phyloP scores from a whole-genome alignment of 2,329 filamentous ascomycete genomes.

The Sarocladiaceae sp. region DNA sequence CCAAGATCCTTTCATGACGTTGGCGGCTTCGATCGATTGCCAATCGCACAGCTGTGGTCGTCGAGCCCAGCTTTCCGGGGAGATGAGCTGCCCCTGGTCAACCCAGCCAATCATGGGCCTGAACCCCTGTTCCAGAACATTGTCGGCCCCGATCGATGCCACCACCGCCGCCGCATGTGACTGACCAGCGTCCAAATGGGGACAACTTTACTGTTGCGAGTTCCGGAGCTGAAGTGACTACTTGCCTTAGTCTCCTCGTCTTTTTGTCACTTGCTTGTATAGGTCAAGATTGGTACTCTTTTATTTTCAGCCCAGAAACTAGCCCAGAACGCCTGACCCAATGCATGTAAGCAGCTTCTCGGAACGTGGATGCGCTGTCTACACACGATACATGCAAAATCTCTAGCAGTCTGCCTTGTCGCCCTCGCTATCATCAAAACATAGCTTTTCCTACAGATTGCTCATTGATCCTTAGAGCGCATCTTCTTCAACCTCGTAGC shows the following conservation, averaged over 20 bases:
- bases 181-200: neutral
- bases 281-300: neutral
- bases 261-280: neutral
- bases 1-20: no score
- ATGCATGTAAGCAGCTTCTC: constrained; percentile 8
- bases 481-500: constrained; percentile 81
- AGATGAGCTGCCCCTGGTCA: constrained; percentile 3
- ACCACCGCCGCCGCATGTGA: neutral
- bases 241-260: neutral
- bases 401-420: constrained; percentile 18
- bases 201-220: neutral
- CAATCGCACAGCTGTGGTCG: neutral
- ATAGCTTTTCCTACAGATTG: neutral
- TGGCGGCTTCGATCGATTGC: neutral
- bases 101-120: neutral
- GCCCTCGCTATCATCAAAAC: constrained; percentile 17
- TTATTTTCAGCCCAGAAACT: neutral
- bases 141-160: neutral
- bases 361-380: neutral
- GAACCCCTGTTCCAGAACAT: constrained; percentile 7
- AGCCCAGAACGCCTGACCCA: constrained; percentile 9
- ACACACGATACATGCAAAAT: neutral
- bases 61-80: constrained; percentile 1
- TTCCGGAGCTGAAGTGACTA: neutral
- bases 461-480: constrained; percentile 57